A percentile compares a stretch with the other conserved stretches of the same genome.
Conservation (phyloP, 768 basidiomycete species). For the Mycena maculata region DNA sequence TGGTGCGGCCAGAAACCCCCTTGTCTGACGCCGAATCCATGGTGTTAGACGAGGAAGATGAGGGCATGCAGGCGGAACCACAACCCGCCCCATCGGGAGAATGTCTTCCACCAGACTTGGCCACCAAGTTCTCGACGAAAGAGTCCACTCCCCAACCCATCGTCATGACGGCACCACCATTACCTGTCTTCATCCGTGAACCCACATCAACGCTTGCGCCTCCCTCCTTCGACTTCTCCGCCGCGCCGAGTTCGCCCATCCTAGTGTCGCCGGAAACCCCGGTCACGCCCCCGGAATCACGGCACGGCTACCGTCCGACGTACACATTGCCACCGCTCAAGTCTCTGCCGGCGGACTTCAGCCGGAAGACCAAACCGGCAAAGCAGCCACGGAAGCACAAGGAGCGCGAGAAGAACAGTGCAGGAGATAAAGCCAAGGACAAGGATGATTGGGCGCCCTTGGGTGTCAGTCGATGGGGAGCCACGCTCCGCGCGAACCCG, state of each 20-base stretch:
- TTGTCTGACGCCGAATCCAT: conserved; percentile 30
- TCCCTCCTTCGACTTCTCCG: conserved; percentile 43
- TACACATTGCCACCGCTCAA: conserved; percentile 65
- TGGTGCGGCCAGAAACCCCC: conserved; percentile 17
- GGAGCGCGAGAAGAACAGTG: conserved; percentile 57
- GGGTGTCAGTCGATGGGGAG: conserved; percentile 79
- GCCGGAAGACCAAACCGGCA: conserved; percentile 58
- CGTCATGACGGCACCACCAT: conserved; percentile 18
- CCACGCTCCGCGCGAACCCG: conserved; percentile 81
- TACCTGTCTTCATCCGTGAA: conserved; percentile 46
- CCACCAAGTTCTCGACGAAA: background rate
- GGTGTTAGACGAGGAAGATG: conserved; percentile 35
- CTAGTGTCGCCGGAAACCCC: conserved; percentile 22
- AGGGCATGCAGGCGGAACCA: conserved; percentile 16
- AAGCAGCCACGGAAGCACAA: conserved; percentile 63
- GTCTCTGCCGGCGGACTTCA: conserved; percentile 60
- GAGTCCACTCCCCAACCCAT: conserved; percentile 34
- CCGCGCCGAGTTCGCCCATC: conserved; percentile 31
- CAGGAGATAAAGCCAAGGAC: conserved; percentile 49
- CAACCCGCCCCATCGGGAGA: background rate
- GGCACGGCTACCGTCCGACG: conserved; percentile 49
- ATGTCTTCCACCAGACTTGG: background rate
- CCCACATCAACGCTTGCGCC: conserved; percentile 40
- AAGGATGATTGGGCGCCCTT: conserved; percentile 71
- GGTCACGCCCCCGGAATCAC: conserved; percentile 35